Base-by-base conservation (phyloP, 2,329 filamentous ascomycete genomes). In the Didymella pinodella region DNA sequence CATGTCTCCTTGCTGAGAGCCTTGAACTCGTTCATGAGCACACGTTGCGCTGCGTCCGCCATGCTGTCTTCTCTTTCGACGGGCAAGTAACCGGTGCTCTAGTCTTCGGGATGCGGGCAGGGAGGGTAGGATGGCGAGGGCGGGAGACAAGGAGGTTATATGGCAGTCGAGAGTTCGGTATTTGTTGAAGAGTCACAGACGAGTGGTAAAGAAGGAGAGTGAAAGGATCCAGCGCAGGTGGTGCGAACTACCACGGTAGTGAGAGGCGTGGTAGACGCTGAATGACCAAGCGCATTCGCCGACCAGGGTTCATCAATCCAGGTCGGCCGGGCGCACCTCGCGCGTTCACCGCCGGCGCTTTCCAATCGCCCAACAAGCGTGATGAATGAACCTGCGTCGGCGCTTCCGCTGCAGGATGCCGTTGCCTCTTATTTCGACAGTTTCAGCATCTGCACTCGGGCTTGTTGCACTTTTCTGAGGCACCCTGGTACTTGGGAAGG, bases 1-100 rank as follows among this genome's bases (percentile, higher is more conserved):
- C 94, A 99, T 76, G 92, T 92, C 83, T 97, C 93, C 77, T 95
- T 93, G 54, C 87, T 84, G 40, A 98, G 85, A 44, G 86, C 84
- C 77, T 90, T 90, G 80, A 92, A 88, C 83, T 98, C 94, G 68
- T 90, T 90, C 90, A 96, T 92, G 55, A 98, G 84, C 50, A 96
- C 90, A 71, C 92, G 88, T 79, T 93, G 90, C 34, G 91, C 88
- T 82, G 67, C 65, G 50, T 74, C 69, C 52, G 69, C 68, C 70
- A 73, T 74, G 26, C 18, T 67, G 61, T 7, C 54, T 59, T 28
- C 16, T 62, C 31, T 57, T 52, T 59, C 34, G 38, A 26, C 38
- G 22, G 26, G 29, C 41, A 25, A 29, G 54, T 48, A 38, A 22
- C 50, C 45, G 38, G 31, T 57, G 46, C 43, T 57, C 47, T 62